A percentile compares a stretch with the other conserved stretches of the same genome.
phyloP scores from a whole-genome alignment of 2,329 filamentous ascomycete species.

The Setomelanomma holmii region DNA sequence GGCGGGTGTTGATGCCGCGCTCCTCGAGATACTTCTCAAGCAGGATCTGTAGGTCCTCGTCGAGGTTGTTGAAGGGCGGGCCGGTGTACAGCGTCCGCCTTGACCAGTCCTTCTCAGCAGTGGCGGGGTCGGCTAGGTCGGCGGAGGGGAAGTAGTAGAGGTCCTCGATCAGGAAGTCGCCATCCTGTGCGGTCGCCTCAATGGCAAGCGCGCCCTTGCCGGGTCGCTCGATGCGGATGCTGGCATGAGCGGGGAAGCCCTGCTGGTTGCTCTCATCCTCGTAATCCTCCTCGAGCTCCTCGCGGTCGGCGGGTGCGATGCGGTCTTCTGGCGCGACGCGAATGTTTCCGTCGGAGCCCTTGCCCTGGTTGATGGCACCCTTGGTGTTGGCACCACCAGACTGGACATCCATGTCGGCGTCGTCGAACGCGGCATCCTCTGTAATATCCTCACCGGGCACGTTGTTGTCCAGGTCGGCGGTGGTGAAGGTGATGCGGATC shows the following conservation, averaged over 20 bases:
- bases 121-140: conserved; percentile 76
- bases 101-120: conserved; percentile 77
- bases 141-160: conserved; percentile 85
- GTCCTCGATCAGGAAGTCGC: conserved; percentile 86
- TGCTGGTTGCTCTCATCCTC: conserved; percentile 60
- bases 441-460: conserved; percentile 55
- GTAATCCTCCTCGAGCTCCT: conserved; percentile 63
- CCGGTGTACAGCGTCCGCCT: conserved; percentile 84
- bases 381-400: conserved; percentile 65
- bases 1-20: conserved; percentile 83
- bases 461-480: conserved; percentile 74
- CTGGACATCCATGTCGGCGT: conserved; percentile 54
- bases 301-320: conserved; percentile 64
- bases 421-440: conserved; percentile 58
- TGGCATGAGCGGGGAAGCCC: conserved; percentile 80
- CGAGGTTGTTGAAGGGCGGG: conserved; percentile 90
- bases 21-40: conserved; percentile 95
- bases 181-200: conserved; percentile 85
- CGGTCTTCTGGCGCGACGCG: conserved; percentile 64
- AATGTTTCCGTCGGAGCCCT: conserved; percentile 58
- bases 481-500: conserved; percentile 86
- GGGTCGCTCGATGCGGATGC: conserved; percentile 87
- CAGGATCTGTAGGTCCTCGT: conserved; percentile 92
- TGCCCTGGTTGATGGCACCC: conserved; percentile 62
- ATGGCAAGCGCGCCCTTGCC: conserved; percentile 85